Evolutionary conservation across 306 rosid species (phyloP).

Genomic region (Quercus gilva): DNA sequence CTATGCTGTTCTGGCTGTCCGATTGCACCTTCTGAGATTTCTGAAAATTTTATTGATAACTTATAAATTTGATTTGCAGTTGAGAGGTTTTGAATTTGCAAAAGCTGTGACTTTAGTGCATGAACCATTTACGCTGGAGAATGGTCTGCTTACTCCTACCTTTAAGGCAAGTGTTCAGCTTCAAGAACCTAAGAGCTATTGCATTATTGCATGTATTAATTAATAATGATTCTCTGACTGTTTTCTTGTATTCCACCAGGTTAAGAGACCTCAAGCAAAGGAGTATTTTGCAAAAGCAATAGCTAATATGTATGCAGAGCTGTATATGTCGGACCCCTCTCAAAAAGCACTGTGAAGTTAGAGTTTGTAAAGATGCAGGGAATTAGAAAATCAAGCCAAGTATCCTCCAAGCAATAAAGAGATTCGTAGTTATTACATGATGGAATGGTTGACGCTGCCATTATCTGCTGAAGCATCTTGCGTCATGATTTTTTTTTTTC

Average conservation of each 20-base stretch:
- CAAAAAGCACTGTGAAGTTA: slow-evolving; percentile 38
- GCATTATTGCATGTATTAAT: not conserved
- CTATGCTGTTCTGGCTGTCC: slow-evolving; percentile 10
- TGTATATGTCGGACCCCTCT: slow-evolving; percentile 50
- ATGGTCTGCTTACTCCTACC: slow-evolving; percentile 90
- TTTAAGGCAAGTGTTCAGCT: slow-evolving; percentile 64
- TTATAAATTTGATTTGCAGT: slow-evolving; percentile 44
- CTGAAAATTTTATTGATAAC: not conserved
- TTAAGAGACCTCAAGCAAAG: slow-evolving; percentile 94
- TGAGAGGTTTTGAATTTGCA: slow-evolving; percentile 92
- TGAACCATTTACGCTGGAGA: slow-evolving; percentile 86
- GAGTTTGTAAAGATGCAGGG: slow-evolving; percentile 14
- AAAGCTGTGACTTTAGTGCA: slow-evolving; percentile 70
- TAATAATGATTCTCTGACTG: not conserved
- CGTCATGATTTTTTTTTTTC: not conserved
- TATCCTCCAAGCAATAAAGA: not conserved
- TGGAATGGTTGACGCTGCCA: not conserved
- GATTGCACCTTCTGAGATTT: not conserved
- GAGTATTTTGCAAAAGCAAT: slow-evolving; percentile 65
- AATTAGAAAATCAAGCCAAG: not conserved
- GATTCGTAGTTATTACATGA: not conserved
- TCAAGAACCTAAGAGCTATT: not conserved
- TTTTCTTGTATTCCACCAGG: slow-evolving; percentile 36
- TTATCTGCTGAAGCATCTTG: not conserved
- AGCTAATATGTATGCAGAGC: slow-evolving; percentile 75